Conservation (phyloP, 129 eudicot genomes). For the Logfia minima region DNA sequence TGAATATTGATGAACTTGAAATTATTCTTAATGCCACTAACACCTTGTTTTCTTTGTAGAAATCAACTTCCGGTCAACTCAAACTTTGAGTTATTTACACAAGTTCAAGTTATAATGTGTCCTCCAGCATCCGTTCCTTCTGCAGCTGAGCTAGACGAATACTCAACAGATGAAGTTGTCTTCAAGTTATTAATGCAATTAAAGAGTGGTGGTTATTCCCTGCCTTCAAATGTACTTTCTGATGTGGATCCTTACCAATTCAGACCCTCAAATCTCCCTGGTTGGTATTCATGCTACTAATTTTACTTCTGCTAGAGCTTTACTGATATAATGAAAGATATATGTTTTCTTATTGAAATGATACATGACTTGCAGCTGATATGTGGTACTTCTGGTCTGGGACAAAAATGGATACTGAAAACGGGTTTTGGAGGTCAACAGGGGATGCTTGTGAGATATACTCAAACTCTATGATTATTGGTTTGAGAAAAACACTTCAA, state of each 20-base stretch:
- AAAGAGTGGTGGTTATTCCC: slow-evolving; percentile 36
- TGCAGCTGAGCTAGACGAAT: slow-evolving; percentile 27
- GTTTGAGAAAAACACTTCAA: slow-evolving; percentile 69
- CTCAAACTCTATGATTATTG: slow-evolving; percentile 45
- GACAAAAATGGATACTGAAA: slow-evolving; percentile 35
- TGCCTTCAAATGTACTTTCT: slow-evolving; percentile 43
- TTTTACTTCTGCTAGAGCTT: background rate
- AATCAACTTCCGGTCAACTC: slow-evolving; percentile 3
- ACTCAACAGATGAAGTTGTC: slow-evolving; percentile 46
- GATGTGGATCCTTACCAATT: slow-evolving; percentile 61
- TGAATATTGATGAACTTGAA: background rate
- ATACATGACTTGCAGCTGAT: slow-evolving; percentile 42
- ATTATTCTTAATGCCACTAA: slow-evolving; percentile 16
- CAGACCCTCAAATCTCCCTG: slow-evolving; percentile 64
- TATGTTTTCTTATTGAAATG: slow-evolving; percentile 9
- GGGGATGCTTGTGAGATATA: slow-evolving; percentile 55
- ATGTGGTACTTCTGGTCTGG: slow-evolving; percentile 51
- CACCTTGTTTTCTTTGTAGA: slow-evolving; percentile 21
- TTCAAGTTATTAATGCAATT: slow-evolving; percentile 30
- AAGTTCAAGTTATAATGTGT: slow-evolving; percentile 42
- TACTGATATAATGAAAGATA: background rate
- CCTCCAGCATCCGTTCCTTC: slow-evolving; percentile 46
- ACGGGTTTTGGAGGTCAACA: slow-evolving; percentile 62
- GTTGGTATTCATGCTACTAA: slow-evolving; percentile 33
- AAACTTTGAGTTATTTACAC: slow-evolving; percentile 11